Evolutionary conservation across 768 basidiomycete species (phyloP).

Genomic region (Lactarius quietus): DNA sequence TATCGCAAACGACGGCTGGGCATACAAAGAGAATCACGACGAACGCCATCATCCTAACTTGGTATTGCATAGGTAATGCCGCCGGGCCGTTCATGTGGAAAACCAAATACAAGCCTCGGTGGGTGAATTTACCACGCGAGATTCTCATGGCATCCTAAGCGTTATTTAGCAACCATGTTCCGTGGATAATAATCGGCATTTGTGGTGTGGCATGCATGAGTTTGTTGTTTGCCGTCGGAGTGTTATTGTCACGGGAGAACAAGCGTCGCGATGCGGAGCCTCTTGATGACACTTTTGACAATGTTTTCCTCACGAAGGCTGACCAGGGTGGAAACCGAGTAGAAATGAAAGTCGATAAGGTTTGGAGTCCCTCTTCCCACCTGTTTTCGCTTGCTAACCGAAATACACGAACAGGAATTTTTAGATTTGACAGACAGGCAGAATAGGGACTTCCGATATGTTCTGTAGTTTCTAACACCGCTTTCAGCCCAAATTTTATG

Average conservation of each 20-base stretch:
- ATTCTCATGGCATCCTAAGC: neutral
- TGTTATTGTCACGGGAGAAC: slow-evolving; percentile 56
- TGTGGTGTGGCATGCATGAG: slow-evolving; percentile 55
- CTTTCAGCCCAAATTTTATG: too few species aligned
- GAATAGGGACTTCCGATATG: slow-evolving; percentile 71
- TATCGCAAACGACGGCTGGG: slow-evolving; percentile 60
- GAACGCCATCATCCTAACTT: slow-evolving; percentile 71
- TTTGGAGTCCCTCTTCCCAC: slow-evolving; percentile 29
- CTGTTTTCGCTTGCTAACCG: neutral
- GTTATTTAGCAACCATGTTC: slow-evolving; percentile 55
- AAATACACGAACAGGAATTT: slow-evolving; percentile 46
- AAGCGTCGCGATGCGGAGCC: slow-evolving; percentile 50
- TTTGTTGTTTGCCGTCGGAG: slow-evolving; percentile 48
- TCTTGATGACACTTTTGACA: slow-evolving; percentile 50
- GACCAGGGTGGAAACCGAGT: slow-evolving; percentile 49
- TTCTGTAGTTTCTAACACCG: slow-evolving; percentile 50
- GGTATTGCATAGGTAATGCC: slow-evolving; percentile 67
- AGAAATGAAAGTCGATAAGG: slow-evolving; percentile 64
- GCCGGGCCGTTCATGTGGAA: slow-evolving; percentile 81
- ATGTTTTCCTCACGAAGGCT: slow-evolving; percentile 54
- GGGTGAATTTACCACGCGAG: slow-evolving; percentile 6
- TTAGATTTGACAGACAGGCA: slow-evolving; percentile 70
- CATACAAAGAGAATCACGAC: slow-evolving; percentile 64
- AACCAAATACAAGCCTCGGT: slow-evolving; percentile 62
- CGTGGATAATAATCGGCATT: slow-evolving; percentile 72